phyloP scores from a whole-genome alignment of 2,329 filamentous ascomycete species.

The Colletotrichum cordylinicola region DNA sequence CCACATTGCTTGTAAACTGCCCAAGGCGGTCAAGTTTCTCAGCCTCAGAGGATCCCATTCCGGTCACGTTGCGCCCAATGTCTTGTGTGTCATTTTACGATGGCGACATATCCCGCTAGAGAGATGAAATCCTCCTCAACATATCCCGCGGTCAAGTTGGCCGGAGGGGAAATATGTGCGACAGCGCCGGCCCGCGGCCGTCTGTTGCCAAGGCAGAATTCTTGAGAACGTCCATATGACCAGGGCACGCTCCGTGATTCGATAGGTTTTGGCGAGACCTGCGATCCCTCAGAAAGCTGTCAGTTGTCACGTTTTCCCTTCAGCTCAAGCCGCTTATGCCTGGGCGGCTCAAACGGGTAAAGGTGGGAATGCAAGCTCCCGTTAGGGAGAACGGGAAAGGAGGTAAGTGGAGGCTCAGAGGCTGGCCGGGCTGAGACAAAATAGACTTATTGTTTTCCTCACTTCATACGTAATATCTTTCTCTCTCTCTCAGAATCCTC shows the following conservation, averaged over 20 bases:
- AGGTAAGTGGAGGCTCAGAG: slow-evolving; percentile 3
- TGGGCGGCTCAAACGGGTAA: neutral
- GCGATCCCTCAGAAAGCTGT: neutral
- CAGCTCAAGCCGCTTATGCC: neutral
- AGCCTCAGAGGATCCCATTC: slow-evolving; percentile 1
- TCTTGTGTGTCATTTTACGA: neutral
- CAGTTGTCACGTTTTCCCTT: neutral
- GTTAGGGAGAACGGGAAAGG: neutral
- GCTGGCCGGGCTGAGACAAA: slow-evolving; percentile 6
- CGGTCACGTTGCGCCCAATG: neutral
- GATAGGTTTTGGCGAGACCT: neutral
- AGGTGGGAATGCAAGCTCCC: neutral
- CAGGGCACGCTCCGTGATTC: neutral
- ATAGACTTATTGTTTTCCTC: neutral
- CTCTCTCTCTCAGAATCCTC: neutral
- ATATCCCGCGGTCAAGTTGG: neutral
- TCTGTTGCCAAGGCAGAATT: neutral
- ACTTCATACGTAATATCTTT: neutral
- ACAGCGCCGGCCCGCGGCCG: neutral
- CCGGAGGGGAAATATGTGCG: neutral
- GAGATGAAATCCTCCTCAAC: neutral
- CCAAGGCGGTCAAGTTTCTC: neutral
- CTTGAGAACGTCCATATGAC: neutral
- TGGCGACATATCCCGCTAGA: slow-evolving; percentile 5
- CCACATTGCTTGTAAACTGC: neutral